Evolutionary conservation across 2,329 filamentous ascomycete genomes (phyloP), one percentile per base, ranked within the genome.

Genomic region (Cordyceps cateniannulata): DNA sequence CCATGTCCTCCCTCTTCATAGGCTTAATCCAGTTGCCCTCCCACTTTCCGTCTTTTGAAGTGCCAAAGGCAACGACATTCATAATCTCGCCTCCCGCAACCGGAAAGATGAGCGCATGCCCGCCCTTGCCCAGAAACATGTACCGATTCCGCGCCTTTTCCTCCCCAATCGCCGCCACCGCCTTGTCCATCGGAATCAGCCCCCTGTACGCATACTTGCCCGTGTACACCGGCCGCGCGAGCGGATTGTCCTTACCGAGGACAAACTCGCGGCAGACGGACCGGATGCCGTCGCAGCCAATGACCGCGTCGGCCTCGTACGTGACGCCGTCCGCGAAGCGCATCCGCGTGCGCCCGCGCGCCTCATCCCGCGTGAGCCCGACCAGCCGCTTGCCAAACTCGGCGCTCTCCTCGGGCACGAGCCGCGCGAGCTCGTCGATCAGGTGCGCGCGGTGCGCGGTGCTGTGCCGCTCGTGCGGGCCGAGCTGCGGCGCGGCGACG

Each of bases 271-370:
- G 71, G 1, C 81, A 77, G 18, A 73, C 72, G 9, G 81, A 84
- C 68, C 87, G 87, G 66, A 88, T 86, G 0, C 86, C 86, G 68
- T 89, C 86, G 64, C 84, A 86, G 0, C 83, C 85, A 50, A 89
- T 73, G 0, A 86, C 59, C 0, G 70, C 74, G 27, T 76, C 73
- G 4, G 76, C 73, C 8, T 68, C 64, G 2, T 72, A 74, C 0
- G 69, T 71, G 0, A 73, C 72, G 0, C 76, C 76, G 44, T 79
- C 77, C 0, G 68, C 63, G 56, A 79, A 79, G n/a, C 32, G 65
- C 50, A 78, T 65, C 2, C 63, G 58, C 3, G 71, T 62, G 40
- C 68, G 68, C 2, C 67, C 67, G 3, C 53, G 52, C 9, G 38
- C 18, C 47, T 65, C 63, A 10, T 55, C 44, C 3, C 58, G 61